Percentiles rank a stretch among this genome's conserved stretches.
Evolutionary conservation across 1,284 basidiomycete species (phyloP).

Genomic region (Blastosporella zonata): DNA sequence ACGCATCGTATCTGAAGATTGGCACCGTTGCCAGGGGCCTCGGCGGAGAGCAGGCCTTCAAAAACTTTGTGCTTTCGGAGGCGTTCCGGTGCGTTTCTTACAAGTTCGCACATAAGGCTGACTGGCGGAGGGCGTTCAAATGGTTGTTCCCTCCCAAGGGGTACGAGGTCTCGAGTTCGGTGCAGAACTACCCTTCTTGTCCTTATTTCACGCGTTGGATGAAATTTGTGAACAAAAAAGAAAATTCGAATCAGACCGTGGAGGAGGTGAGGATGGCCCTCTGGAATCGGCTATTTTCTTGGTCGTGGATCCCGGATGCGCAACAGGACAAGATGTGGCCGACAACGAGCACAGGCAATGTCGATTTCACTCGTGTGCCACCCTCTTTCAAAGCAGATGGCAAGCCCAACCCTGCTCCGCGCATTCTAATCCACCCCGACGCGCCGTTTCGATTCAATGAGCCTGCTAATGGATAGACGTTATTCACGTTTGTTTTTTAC

Average conservation of each 20-base stretch:
- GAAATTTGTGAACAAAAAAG: background rate
- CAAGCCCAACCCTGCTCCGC: too few species aligned
- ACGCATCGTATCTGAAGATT: constrained; percentile 18
- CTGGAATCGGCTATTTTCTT: background rate
- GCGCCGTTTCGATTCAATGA: too few species aligned
- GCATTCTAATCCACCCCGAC: too few species aligned
- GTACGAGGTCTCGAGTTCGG: background rate
- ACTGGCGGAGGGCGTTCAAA: constrained; percentile 5
- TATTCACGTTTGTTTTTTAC: too few species aligned
- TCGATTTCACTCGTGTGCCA: too few species aligned
- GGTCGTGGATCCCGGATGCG: constrained; percentile 14
- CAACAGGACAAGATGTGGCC: constrained; percentile 15
- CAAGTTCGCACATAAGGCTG: background rate
- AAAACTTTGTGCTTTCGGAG: background rate
- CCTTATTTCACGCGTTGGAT: constrained; percentile 8
- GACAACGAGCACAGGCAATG: background rate
- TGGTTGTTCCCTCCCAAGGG: constrained; percentile 16
- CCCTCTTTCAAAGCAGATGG: too few species aligned
- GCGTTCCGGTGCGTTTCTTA: background rate
- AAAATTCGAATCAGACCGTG: background rate
- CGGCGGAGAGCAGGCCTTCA: background rate
- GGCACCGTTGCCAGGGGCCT: background rate
- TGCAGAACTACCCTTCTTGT: constrained; percentile 11
- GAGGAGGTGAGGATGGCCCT: background rate
- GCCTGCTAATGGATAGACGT: too few species aligned